Evolutionary conservation across 2,329 filamentous ascomycete genomes (phyloP).

Genomic region (Fusarium sp.): DNA sequence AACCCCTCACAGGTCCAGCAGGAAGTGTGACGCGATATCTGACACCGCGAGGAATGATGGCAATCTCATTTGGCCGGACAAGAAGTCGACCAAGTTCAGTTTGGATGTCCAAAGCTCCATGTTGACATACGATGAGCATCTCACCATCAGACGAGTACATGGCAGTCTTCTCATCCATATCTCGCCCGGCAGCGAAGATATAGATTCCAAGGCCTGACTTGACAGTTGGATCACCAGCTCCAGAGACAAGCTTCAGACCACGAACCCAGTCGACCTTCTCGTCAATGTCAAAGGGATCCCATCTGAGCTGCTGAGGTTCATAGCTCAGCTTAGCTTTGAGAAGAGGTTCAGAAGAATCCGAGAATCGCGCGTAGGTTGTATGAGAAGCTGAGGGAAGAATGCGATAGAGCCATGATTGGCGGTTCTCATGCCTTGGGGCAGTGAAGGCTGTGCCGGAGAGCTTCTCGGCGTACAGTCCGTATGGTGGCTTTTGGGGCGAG

Average conservation of each 20-base stretch:
- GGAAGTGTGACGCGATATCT: conserved; percentile 77
- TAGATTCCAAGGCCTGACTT: conserved; percentile 87
- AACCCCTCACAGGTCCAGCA: conserved; percentile 74
- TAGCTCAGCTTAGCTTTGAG: conserved; percentile 50
- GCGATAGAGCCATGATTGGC: conserved; percentile 79
- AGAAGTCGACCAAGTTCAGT: conserved; percentile 81
- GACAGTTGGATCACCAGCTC: conserved; percentile 81
- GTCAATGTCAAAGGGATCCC: conserved; percentile 84
- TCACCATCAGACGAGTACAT: conserved; percentile 90
- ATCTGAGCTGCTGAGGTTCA: conserved; percentile 82
- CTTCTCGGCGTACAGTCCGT: conserved; percentile 85
- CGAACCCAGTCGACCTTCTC: conserved; percentile 67
- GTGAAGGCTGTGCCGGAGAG: conserved; percentile 80
- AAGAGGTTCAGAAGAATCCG: background rate
- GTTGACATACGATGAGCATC: conserved; percentile 80
- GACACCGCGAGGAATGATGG: conserved; percentile 79
- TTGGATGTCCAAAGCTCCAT: conserved; percentile 79
- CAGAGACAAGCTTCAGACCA: conserved; percentile 77
- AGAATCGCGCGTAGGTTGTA: conserved; percentile 57
- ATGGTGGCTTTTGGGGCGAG: conserved; percentile 82
- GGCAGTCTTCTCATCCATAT: conserved; percentile 78
- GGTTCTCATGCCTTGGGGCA: conserved; percentile 75
- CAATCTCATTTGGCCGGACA: conserved; percentile 83
- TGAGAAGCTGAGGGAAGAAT: conserved; percentile 74
- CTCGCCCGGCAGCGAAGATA: conserved; percentile 81